phyloP scores from a whole-genome alignment of 2,329 filamentous ascomycete species.

The Pseudocercospora cruenta region DNA sequence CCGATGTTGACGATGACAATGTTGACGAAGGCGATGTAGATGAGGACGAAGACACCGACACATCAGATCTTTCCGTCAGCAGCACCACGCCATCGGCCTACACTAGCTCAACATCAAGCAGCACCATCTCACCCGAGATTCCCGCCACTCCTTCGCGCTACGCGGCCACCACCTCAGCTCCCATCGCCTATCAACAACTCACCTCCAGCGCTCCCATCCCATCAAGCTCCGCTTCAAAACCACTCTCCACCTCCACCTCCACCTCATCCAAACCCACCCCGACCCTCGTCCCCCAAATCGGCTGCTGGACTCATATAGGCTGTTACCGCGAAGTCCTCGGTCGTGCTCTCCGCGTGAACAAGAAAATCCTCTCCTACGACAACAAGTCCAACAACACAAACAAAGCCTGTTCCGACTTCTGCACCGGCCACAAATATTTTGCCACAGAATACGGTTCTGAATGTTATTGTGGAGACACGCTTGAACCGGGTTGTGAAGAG shows the following conservation, averaged over 20 bases:
- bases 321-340: constrained; percentile 3
- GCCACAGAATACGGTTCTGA: constrained; percentile 2
- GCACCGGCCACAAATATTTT: neutral
- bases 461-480: constrained; percentile 5
- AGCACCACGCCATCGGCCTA: neutral
- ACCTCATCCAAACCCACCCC: neutral
- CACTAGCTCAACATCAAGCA: neutral
- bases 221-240: neutral
- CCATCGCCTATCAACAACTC: neutral
- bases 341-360: neutral
- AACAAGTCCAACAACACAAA: constrained; percentile 11
- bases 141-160: neutral
- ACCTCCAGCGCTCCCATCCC: neutral
- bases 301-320: constrained; percentile 4
- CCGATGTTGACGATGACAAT: neutral
- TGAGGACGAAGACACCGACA: neutral
- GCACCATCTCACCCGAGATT: neutral
- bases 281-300: neutral
- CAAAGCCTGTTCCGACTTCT: neutral
- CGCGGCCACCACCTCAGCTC: neutral
- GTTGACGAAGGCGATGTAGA: neutral
- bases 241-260: neutral
- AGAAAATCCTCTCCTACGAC: constrained; percentile 3
- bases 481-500: neutral
- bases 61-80: no score